phyloP scores from a whole-genome alignment of 2,329 filamentous ascomycete species.

The Monilinia laxa region DNA sequence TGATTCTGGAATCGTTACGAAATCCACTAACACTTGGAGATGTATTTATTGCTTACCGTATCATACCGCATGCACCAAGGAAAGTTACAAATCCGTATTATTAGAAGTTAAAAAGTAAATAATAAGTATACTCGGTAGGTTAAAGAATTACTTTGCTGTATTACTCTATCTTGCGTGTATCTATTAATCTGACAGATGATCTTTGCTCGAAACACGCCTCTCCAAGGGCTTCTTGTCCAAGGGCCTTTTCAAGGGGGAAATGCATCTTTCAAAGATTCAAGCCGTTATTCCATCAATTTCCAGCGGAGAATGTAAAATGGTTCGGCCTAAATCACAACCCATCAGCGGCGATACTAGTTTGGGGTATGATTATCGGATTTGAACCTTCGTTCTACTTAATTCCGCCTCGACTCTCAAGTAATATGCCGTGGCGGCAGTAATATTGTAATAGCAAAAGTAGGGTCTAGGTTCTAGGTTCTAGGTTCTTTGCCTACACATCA shows the following conservation, averaged over 20 bases:
- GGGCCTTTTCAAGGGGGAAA: slow-evolving; percentile 5
- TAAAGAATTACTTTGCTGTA: background rate
- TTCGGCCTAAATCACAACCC: slow-evolving; percentile 13
- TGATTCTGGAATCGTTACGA: slow-evolving; percentile 7
- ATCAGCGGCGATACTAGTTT: slow-evolving; percentile 9
- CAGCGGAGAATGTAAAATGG: background rate
- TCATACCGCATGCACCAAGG: background rate
- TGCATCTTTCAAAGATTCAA: background rate
- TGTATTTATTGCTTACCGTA: background rate
- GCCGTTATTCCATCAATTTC: slow-evolving; percentile 4
- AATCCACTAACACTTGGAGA: background rate
- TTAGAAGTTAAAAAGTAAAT: background rate
- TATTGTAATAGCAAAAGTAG: background rate
- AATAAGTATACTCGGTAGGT: background rate
- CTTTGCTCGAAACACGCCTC: slow-evolving; percentile 14
- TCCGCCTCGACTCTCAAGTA: background rate
- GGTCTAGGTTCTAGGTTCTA: slow-evolving; percentile 12
- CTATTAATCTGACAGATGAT: background rate
- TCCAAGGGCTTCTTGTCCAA: slow-evolving; percentile 13
- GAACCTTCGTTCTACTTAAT: background rate
- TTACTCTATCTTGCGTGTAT: no score
- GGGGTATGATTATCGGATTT: slow-evolving; percentile 20
- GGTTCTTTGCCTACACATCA: slow-evolving; percentile 11
- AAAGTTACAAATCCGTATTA: no score
- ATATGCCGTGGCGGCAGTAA: background rate